Evolutionary conservation across 331 rosid species (phyloP).

Genomic region (Prunus yedoensis): DNA sequence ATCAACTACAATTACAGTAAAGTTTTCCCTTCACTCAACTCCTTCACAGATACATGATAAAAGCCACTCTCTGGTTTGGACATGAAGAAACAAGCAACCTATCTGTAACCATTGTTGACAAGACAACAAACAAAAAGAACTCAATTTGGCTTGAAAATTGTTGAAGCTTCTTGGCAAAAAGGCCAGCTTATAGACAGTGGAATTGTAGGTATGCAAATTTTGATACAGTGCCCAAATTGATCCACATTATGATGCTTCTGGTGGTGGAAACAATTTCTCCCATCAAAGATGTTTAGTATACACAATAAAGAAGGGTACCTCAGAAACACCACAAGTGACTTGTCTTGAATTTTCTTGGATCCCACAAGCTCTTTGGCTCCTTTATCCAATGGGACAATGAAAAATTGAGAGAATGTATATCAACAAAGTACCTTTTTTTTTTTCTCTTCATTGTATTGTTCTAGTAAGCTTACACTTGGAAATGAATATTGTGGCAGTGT

Average conservation of each 20-base stretch:
- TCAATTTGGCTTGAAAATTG: not conserved
- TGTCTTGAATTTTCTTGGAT: conserved; percentile 18
- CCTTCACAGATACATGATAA: not conserved
- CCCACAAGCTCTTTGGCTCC: conserved; percentile 14
- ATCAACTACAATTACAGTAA: not conserved
- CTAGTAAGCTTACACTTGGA: conserved; percentile 91
- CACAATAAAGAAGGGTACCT: conserved; percentile 19
- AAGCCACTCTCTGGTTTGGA: too few species aligned
- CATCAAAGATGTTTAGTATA: conserved; percentile 1
- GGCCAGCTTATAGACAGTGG: conserved; percentile 12
- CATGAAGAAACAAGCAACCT: not conserved
- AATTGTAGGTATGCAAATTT: not conserved
- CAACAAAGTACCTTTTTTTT: conserved; percentile 14
- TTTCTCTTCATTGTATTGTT: conserved; percentile 68
- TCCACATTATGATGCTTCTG: conserved; percentile 14
- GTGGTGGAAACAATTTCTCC: conserved; percentile 17
- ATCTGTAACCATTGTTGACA: not conserved
- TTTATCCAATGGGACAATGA: conserved; percentile 7
- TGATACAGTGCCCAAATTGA: not conserved
- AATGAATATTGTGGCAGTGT: conserved; percentile 67
- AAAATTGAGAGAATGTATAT: conserved; percentile 25
- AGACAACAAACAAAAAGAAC: not conserved
- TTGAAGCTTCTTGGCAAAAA: not conserved
- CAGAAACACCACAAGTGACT: conserved; percentile 17
- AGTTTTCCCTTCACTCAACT: conserved; percentile 2